Conservation (phyloP, 2,329 filamentous ascomycete species). For the Exophiala dermatitidis region DNA sequence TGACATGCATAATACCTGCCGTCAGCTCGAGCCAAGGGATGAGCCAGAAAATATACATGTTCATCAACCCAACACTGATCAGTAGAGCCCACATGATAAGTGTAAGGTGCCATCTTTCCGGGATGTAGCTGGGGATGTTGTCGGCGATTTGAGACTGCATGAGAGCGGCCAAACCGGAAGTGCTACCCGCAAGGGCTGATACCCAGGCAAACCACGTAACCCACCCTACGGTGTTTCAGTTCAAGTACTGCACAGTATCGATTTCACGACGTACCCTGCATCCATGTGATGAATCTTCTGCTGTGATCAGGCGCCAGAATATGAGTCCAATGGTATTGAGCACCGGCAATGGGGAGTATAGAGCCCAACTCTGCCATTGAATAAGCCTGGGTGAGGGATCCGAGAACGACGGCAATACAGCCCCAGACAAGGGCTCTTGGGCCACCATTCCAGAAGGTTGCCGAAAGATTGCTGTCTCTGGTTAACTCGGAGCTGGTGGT, state of each 20-base stretch:
- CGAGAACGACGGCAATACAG: slow-evolving; percentile 29
- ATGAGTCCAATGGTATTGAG: slow-evolving; percentile 40
- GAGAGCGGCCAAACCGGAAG: slow-evolving; percentile 32
- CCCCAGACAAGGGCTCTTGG: slow-evolving; percentile 31
- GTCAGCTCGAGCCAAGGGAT: slow-evolving; percentile 37
- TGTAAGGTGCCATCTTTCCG: slow-evolving; percentile 35
- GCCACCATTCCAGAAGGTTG: slow-evolving; percentile 32
- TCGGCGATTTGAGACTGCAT: slow-evolving; percentile 32
- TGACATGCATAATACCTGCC: slow-evolving; percentile 33
- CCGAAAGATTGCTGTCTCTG: slow-evolving; percentile 15
- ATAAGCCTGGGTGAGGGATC: slow-evolving; percentile 30
- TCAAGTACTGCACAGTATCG: neutral
- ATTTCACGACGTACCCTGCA: slow-evolving; percentile 29
- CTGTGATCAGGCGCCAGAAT: slow-evolving; percentile 30
- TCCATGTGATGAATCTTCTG: slow-evolving; percentile 32
- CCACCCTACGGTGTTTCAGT: slow-evolving; percentile 29
- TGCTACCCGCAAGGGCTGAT: slow-evolving; percentile 29
- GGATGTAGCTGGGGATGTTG: slow-evolving; percentile 31
- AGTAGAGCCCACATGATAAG: slow-evolving; percentile 36
- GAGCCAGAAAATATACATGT: slow-evolving; percentile 32
- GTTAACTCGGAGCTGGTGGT: neutral
- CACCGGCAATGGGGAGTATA: slow-evolving; percentile 37
- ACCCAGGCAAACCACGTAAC: slow-evolving; percentile 40
- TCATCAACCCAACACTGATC: slow-evolving; percentile 27
- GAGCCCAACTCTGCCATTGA: slow-evolving; percentile 39